Conservation (phyloP, 129 eudicot genomes). For the Pseudognaphalium luteoalbum region DNA sequence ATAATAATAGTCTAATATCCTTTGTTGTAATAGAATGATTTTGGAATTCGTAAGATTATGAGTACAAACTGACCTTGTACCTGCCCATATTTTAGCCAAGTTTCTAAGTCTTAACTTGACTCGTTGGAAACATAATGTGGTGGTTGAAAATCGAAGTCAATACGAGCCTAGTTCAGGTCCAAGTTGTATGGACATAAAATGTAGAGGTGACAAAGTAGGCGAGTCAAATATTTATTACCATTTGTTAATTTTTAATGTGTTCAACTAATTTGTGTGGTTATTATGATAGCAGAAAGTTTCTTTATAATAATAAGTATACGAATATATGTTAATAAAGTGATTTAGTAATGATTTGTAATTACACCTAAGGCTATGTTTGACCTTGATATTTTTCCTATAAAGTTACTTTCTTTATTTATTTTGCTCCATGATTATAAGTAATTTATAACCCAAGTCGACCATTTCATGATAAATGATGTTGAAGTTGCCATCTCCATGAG, state of each 20-base stretch:
- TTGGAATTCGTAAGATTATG: not conserved
- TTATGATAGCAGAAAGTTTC: not conserved
- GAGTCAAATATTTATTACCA: not conserved
- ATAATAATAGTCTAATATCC: not conserved
- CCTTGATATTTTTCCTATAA: not conserved
- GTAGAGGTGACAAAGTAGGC: not conserved
- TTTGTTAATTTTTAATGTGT: not conserved
- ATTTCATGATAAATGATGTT: not conserved
- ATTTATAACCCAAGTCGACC: not conserved
- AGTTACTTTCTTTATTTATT: no score
- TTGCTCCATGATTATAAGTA: no score
- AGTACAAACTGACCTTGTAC: not conserved
- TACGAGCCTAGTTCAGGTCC: not conserved
- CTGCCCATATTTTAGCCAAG: not conserved
- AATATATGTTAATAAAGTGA: not conserved
- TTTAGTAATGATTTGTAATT: not conserved
- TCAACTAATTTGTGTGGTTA: not conserved
- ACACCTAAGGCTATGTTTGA: not conserved
- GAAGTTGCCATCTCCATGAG: not conserved
- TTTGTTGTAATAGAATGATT: not conserved
- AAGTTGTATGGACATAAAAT: not conserved
- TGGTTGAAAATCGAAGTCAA: not conserved
- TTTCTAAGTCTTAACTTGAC: not conserved
- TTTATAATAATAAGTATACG: not conserved
- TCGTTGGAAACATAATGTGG: not conserved